These are phyloP conservation scores for Pyrenochaeta sp. DNA, from an alignment of 2,329 filamentous ascomycete species.

Conservation along the genomic window DNA sequence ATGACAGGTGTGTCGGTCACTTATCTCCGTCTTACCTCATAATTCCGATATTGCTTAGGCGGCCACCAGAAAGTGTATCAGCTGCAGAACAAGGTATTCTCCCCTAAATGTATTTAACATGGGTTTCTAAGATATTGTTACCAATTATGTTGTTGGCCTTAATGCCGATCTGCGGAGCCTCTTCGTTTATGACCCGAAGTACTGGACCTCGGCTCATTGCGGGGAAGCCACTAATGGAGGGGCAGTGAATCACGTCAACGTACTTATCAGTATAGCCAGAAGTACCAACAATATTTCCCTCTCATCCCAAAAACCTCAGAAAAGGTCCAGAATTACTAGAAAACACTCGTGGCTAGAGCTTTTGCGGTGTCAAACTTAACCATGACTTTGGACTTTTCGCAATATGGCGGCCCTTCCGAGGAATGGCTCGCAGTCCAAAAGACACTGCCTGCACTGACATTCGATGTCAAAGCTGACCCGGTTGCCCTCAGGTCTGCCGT, in stretches of 20 bases:
- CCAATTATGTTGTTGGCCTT: neutral
- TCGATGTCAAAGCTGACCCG: constrained; percentile 31
- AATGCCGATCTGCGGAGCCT: neutral
- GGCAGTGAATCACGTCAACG: constrained; percentile 5
- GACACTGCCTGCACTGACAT: constrained; percentile 31
- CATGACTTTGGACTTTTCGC: constrained; percentile 35
- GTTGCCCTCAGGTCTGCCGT: constrained; percentile 21
- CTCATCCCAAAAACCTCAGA: neutral
- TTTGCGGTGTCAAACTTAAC: neutral
- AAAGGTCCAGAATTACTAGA: neutral
- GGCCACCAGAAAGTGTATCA: no score
- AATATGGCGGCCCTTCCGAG: constrained; percentile 41
- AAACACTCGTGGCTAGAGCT: neutral
- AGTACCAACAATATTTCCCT: neutral
- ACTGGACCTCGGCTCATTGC: constrained; percentile 8
- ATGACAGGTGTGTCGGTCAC: no score
- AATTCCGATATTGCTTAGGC: no score
- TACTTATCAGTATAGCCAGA: neutral
- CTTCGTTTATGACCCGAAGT: neutral
- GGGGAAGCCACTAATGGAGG: constrained; percentile 19
- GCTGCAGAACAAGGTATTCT: no score
- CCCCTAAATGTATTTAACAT: no score
- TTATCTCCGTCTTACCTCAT: no score
- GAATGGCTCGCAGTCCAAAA: constrained; percentile 46
- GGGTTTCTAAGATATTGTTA: no score